phyloP scores from a whole-genome alignment of 352 stramenopile species.

The Globisporangium carolinianum region DNA sequence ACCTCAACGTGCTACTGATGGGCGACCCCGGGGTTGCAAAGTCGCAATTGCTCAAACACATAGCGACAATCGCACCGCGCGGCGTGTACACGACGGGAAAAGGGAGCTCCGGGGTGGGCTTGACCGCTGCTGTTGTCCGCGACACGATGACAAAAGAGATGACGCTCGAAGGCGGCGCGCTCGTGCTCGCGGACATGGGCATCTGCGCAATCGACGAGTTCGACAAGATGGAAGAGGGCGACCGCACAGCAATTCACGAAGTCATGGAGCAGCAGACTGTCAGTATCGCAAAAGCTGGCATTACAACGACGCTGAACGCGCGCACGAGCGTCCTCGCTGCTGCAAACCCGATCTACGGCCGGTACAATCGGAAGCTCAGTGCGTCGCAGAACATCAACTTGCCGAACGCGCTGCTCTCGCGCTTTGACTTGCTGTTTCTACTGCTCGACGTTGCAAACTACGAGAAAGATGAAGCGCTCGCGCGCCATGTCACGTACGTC shows the following conservation, averaged over 20 bases:
- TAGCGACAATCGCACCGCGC: slow-evolving; percentile 92
- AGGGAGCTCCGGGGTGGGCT: slow-evolving; percentile 95
- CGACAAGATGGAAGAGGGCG: slow-evolving; percentile 97
- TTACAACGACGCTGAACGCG: slow-evolving; percentile 97
- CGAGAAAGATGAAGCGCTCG: slow-evolving; percentile 88
- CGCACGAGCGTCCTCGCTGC: slow-evolving; percentile 97
- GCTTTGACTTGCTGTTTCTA: slow-evolving; percentile 99
- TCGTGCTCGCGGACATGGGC: slow-evolving; percentile 98
- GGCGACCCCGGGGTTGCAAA: slow-evolving; percentile 98
- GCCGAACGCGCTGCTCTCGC: slow-evolving; percentile 97
- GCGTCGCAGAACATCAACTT: slow-evolving; percentile 98
- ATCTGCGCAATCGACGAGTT: slow-evolving; percentile 99
- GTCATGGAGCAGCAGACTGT: slow-evolving; percentile 99
- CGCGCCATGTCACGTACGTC: slow-evolving; percentile 90
- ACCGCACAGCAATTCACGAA: slow-evolving; percentile 99
- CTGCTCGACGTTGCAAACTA: slow-evolving; percentile 95
- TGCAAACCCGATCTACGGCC: slow-evolving; percentile 98
- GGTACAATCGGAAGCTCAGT: slow-evolving; percentile 82
- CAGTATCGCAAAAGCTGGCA: slow-evolving; percentile 98
- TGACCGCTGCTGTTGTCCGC: slow-evolving; percentile 97
- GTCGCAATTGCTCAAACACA: slow-evolving; percentile 99
- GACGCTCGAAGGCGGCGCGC: slow-evolving; percentile 90
- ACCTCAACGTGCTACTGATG: slow-evolving; percentile 99
- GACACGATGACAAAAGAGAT: slow-evolving; percentile 94
- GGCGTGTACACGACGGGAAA: slow-evolving; percentile 99